A percentile compares a stretch with the other conserved stretches of the same genome.
Conservation (phyloP, 2,329 filamentous ascomycete species). For the Pseudocercospora crystallina region DNA sequence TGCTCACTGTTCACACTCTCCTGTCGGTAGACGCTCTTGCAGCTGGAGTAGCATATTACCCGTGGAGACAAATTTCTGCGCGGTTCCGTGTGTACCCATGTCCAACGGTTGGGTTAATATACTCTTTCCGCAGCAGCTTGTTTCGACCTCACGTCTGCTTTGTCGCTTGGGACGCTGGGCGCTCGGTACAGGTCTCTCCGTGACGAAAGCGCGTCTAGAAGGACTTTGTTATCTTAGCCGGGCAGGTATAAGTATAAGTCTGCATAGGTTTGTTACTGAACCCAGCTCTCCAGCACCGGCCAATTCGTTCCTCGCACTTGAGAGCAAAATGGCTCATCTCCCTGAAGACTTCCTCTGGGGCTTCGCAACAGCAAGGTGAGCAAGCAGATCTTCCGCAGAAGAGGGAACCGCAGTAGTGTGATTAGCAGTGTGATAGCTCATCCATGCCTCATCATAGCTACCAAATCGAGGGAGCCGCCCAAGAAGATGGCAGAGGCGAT, state of each 20-base stretch:
- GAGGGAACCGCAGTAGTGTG: neutral
- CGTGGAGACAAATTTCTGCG: too few relatives aligned
- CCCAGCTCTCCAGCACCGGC: too few relatives aligned
- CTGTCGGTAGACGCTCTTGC: too few relatives aligned
- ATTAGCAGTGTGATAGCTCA: slow-evolving; percentile 2
- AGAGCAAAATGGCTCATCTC: slow-evolving; percentile 5
- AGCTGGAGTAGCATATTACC: too few relatives aligned
- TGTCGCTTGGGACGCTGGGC: neutral
- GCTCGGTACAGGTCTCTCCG: slow-evolving; percentile 7
- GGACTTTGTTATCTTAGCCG: too few relatives aligned
- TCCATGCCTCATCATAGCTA: slow-evolving; percentile 61
- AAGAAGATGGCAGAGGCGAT: slow-evolving; percentile 74
- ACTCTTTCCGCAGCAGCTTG: slow-evolving; percentile 7
- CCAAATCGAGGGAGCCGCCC: slow-evolving; percentile 77
- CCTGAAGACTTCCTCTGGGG: slow-evolving; percentile 62
- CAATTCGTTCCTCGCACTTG: too few relatives aligned
- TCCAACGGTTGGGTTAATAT: slow-evolving; percentile 9
- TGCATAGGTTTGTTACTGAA: too few relatives aligned
- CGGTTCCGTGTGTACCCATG: neutral
- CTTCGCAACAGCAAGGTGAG: slow-evolving; percentile 66
- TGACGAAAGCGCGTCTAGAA: slow-evolving; percentile 1
- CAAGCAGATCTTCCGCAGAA: slow-evolving; percentile 49
- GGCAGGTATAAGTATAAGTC: neutral
- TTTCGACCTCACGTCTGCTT: slow-evolving; percentile 10
- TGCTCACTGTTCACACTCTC: neutral